phyloP scores from a whole-genome alignment of 768 basidiomycete genomes.

The Suillus cothurnatus region DNA sequence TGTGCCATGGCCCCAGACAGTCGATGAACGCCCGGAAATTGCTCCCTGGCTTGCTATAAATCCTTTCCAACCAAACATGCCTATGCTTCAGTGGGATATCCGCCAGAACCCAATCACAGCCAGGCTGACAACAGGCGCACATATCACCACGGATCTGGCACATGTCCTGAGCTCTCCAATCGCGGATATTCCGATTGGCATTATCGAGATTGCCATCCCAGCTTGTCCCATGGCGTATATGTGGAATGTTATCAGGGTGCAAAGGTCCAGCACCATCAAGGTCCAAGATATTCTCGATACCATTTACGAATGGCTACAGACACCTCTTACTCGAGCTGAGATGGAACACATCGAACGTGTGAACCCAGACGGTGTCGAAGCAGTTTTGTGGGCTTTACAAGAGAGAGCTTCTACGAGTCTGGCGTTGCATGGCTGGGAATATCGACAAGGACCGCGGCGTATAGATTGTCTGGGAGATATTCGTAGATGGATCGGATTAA shows the following conservation, averaged over 20 bases:
- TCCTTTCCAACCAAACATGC: constrained; percentile 29
- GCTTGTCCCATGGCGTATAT: constrained; percentile 25
- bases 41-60: constrained; percentile 34
- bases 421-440: constrained; percentile 43
- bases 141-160: constrained; percentile 26
- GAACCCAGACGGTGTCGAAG: constrained; percentile 21
- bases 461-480: constrained; percentile 52
- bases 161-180: constrained; percentile 24
- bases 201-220: constrained; percentile 28
- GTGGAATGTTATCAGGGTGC: constrained; percentile 33
- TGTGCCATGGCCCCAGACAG: constrained; percentile 18
- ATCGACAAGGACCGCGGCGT: constrained; percentile 44
- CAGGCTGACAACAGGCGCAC: constrained; percentile 32
- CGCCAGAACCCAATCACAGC: constrained; percentile 34
- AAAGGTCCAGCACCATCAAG: constrained; percentile 42
- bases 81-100: constrained; percentile 39
- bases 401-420: constrained; percentile 41
- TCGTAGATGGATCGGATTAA: constrained; percentile 4
- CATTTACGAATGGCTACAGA: constrained; percentile 51
- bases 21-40: constrained; percentile 25
- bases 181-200: constrained; percentile 24
- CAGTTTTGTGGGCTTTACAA: constrained; percentile 30
- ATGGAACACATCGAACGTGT: constrained; percentile 23
- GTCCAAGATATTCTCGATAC: constrained; percentile 51
- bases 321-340: constrained; percentile 38